These are phyloP conservation scores for Tetrahymena elliotti DNA, from an alignment of 73 alveolate genomes.

Conservation along the genomic window DNA sequence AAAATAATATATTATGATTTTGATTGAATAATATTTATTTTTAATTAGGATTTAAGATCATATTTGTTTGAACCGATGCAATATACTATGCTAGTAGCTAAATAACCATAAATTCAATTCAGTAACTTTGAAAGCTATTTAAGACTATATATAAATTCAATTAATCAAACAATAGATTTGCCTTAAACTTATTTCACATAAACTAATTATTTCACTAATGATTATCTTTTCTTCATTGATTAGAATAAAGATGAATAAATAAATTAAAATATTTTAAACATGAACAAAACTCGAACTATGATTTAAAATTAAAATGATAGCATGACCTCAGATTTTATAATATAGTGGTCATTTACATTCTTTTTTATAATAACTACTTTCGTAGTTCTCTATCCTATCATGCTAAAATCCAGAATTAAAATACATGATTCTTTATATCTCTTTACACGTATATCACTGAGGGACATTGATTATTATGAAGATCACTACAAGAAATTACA, in stretches of 20 bases:
- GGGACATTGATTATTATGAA: slow-evolving; percentile 18
- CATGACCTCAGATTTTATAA: background rate
- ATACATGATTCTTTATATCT: slow-evolving; percentile 11
- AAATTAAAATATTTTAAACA: background rate
- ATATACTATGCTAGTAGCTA: background rate
- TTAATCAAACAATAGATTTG: background rate
- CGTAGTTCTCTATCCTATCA: slow-evolving; percentile 21
- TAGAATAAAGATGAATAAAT: slow-evolving; percentile 1
- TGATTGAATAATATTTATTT: too few species aligned
- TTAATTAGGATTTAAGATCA: background rate
- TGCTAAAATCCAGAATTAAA: slow-evolving; percentile 7
- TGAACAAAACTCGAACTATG: background rate
- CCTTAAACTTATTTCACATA: background rate
- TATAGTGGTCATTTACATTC: slow-evolving; percentile 14
- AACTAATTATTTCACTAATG: background rate
- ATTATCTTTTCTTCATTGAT: slow-evolving; percentile 17
- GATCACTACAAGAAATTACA: slow-evolving; percentile 5
- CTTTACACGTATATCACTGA: slow-evolving; percentile 11
- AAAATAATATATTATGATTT: background rate
- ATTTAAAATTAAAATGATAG: background rate
- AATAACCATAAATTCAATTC: background rate
- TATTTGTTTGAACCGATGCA: background rate
- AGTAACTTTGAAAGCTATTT: background rate
- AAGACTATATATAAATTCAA: background rate
- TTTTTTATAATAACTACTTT: background rate